Evolutionary conservation across 371 early-diverging fungal species (phyloP).

Genomic region (Mucor circinelloides): DNA sequence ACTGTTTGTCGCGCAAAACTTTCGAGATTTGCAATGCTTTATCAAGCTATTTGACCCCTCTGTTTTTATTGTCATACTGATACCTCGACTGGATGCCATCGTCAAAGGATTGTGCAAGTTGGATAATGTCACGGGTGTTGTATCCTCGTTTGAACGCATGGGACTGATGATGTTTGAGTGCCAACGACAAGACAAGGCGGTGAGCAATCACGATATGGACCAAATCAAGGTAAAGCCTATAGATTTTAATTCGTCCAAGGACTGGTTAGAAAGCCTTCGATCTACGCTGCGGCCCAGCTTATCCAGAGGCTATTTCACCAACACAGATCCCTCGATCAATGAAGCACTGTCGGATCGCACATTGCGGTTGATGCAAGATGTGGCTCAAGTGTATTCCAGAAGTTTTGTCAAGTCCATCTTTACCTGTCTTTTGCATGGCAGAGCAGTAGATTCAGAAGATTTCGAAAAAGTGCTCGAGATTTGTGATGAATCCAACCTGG

Average conservation of each 20-base stretch:
- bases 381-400: slow-evolving; percentile 48
- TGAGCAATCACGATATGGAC: slow-evolving; percentile 5
- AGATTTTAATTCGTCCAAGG: slow-evolving; percentile 35
- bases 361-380: slow-evolving; percentile 38
- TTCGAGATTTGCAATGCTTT: slow-evolving; percentile 59
- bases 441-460: slow-evolving; percentile 56
- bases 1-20: slow-evolving; percentile 10
- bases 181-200: slow-evolving; percentile 47
- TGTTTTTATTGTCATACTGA: slow-evolving; percentile 63
- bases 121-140: not conserved
- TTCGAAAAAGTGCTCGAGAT: slow-evolving; percentile 64
- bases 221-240: slow-evolving; percentile 21
- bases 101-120: slow-evolving; percentile 35
- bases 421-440: slow-evolving; percentile 62
- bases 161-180: slow-evolving; percentile 63
- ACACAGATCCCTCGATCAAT: slow-evolving; percentile 34
- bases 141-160: slow-evolving; percentile 10
- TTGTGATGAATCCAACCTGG: slow-evolving; percentile 67
- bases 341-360: slow-evolving; percentile 34
- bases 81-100: slow-evolving; percentile 59
- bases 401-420: slow-evolving; percentile 70
- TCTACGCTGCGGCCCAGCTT: slow-evolving; percentile 33
- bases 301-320: slow-evolving; percentile 31
- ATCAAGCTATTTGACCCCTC: slow-evolving; percentile 66
- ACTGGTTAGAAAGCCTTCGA: slow-evolving; percentile 37